Percentiles rank a stretch among this genome's conserved stretches.
Evolutionary conservation across 768 basidiomycete genomes (phyloP).

Genomic region (Glaciozyma martinii): DNA sequence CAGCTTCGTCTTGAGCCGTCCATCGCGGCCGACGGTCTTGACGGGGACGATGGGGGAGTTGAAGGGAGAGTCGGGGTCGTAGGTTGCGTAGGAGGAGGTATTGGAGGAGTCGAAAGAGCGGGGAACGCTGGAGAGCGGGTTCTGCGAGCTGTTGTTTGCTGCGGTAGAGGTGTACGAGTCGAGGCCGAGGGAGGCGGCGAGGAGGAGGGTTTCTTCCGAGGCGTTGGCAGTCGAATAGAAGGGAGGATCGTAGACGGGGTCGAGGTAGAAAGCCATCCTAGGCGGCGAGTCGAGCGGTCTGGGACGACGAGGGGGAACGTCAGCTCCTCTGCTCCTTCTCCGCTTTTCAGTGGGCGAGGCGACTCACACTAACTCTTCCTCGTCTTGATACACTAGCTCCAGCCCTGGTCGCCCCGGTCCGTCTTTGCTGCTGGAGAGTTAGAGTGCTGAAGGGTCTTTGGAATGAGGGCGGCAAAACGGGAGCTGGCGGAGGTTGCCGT

Average conservation of each 20-base stretch:
- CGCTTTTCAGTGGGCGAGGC: too few relatives aligned
- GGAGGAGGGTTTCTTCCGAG: not conserved
- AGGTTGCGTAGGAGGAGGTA: constrained; percentile 11
- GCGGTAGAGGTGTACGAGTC: not conserved
- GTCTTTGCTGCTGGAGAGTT: too few relatives aligned
- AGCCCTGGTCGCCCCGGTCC: too few relatives aligned
- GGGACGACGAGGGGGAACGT: not conserved
- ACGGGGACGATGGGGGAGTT: constrained; percentile 18
- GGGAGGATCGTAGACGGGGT: not conserved
- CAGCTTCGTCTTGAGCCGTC: constrained; percentile 32
- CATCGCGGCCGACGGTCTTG: constrained; percentile 23
- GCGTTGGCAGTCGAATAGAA: not conserved
- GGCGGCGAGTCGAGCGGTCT: not conserved
- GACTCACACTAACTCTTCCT: too few relatives aligned
- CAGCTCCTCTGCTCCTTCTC: too few relatives aligned
- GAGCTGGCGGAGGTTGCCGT: too few relatives aligned
- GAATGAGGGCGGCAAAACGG: too few relatives aligned
- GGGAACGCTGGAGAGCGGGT: not conserved
- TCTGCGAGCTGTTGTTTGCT: not conserved
- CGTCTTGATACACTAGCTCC: too few relatives aligned
- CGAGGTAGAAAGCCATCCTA: constrained; percentile 1
- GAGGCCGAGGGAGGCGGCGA: not conserved
- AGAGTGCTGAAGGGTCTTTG: too few relatives aligned
- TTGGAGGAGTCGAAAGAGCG: not conserved
- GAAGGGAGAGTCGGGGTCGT: constrained; percentile 33